phyloP scores from a whole-genome alignment of 192 early-diverging fungal genomes.

The Podila clonocystis region DNA sequence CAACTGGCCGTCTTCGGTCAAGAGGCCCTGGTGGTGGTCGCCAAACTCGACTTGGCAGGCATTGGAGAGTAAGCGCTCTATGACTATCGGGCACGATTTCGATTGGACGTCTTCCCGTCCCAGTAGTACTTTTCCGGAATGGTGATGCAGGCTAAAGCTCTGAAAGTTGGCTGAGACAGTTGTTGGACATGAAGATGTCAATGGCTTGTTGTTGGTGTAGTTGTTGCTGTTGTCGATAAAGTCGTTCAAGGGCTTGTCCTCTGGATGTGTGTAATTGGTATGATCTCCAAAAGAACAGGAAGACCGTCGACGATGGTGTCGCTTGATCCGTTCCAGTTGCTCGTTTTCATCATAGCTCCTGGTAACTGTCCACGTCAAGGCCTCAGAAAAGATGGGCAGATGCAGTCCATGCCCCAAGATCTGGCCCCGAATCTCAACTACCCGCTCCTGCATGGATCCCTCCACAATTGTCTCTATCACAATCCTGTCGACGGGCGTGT shows the following conservation, averaged over 20 bases:
- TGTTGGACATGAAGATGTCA: constrained; percentile 12
- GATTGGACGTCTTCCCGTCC: constrained; percentile 22
- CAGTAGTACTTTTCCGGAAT: constrained; percentile 31
- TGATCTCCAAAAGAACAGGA: neutral
- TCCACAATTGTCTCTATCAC: constrained; percentile 20
- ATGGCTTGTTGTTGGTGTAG: neutral
- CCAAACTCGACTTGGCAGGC: constrained; percentile 36
- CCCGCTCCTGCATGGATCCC: constrained; percentile 22
- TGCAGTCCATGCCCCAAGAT: constrained; percentile 26
- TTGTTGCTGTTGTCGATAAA: neutral
- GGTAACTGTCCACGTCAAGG: constrained; percentile 19
- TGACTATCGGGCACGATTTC: constrained; percentile 8
- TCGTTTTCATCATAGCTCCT: constrained; percentile 35
- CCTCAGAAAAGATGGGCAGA: constrained; percentile 44
- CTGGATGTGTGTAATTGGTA: no score
- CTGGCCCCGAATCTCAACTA: constrained; percentile 18
- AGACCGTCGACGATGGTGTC: neutral
- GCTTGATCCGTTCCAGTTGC: constrained; percentile 16
- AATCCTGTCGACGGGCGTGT: constrained; percentile 24
- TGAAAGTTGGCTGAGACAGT: constrained; percentile 29
- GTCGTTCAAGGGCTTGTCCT: neutral
- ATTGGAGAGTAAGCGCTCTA: constrained; percentile 22
- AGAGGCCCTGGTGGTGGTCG: constrained; percentile 34
- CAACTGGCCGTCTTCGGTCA: constrained; percentile 37
- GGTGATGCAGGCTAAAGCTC: constrained; percentile 29